Base-by-base conservation (phyloP, 768 basidiomycete genomes). In the Amanita exitialis region DNA sequence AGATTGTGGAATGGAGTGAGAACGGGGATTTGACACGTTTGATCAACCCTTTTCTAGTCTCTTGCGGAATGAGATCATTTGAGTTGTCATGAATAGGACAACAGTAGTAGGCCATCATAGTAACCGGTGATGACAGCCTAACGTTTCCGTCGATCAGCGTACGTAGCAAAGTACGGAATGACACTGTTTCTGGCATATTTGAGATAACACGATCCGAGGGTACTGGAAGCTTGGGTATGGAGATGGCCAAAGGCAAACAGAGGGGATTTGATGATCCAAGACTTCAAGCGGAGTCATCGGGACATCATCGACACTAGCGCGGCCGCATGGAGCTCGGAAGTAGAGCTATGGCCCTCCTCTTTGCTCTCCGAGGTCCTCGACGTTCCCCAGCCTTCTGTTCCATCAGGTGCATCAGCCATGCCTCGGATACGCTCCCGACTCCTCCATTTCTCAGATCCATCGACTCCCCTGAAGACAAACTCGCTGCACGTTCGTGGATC, bases 401-500 rank as follows among this genome's bases (percentile, higher is more conserved):
- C 13, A 12, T 15, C 20, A 39, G 23, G 18, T 8, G 12, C 32
- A 2, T 44, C 16, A 39, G 15, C 30, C 28, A 34, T 27, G 4
- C 21, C 30, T 34, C 42, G 5, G 50, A 37, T 7, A 6, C 10
- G 8, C 61, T 76, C 20, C 74, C 75, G 4, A 56, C 45, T 2
- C 76, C 81, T 37, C 82, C 82, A 1, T 49, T 58, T 44, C 34
- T 78, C 38, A 28, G 47, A 32, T 52, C 54, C 25, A 58, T 77
- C 27, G 54, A 66, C 46, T 65, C 72, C 0, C 57, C 71, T 1
- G 64, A 69, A 49, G 76, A 80, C 41, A 68, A 61, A 10, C 61
- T 66, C 5, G 61, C 69, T 49, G 86, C 83, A 7, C 70, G 74
- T 13, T 57, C 57, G 30, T 88, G 86, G 85, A 58, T 82, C 27